phyloP scores from a whole-genome alignment of 441 rosid genomes.

The Eruca vesicaria region DNA sequence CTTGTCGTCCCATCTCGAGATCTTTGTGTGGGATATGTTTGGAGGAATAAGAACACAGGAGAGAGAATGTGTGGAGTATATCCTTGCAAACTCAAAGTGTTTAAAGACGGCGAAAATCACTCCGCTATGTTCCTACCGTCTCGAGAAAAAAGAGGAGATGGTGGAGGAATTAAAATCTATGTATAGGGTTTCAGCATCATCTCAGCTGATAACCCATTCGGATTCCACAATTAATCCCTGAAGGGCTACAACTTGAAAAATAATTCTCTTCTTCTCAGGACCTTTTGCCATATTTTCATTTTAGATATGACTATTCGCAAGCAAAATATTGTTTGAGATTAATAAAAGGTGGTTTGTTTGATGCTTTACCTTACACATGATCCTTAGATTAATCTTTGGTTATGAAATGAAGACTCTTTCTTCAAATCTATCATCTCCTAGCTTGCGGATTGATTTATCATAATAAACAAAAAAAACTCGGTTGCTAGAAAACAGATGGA shows the following conservation, averaged over 20 bases:
- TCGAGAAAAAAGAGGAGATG: not conserved
- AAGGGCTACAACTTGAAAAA: no score
- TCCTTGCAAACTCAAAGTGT: conserved; percentile 6
- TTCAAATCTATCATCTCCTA: not conserved
- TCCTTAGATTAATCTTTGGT: not conserved
- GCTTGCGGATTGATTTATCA: not conserved
- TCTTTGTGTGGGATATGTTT: not conserved
- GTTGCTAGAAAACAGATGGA: no score
- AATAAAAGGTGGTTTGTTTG: not conserved
- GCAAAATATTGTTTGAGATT: not conserved
- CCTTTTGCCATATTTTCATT: not conserved
- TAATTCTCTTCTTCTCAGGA: no score
- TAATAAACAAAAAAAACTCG: not conserved
- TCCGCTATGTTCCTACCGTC: not conserved
- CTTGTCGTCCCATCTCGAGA: conserved; percentile 11
- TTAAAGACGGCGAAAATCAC: not conserved
- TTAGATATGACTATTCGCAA: not conserved
- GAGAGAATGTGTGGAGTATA: not conserved
- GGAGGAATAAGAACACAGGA: not conserved
- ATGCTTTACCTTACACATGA: not conserved
- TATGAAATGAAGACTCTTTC: not conserved
- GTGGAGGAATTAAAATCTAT: not conserved
- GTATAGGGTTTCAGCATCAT: not conserved
- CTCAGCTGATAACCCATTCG: not conserved
- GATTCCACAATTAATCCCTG: no score